These are phyloP conservation scores for Ophiostoma australiae DNA, from an alignment of 2,329 filamentous ascomycete genomes.

Conservation along the genomic window DNA sequence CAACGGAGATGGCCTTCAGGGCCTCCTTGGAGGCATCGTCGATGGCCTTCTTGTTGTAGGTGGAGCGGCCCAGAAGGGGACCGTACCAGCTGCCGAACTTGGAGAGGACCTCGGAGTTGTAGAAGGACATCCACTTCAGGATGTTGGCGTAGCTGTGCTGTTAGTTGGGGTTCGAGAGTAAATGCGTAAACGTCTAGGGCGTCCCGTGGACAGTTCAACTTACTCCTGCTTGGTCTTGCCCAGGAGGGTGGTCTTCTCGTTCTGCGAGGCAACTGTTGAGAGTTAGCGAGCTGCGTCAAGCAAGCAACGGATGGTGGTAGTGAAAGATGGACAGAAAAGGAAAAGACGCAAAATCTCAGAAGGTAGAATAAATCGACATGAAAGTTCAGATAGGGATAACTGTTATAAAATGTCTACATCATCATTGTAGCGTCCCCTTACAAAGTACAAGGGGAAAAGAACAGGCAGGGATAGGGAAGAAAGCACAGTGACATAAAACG, in stretches of 20 bases:
- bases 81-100: slow-evolving; percentile 74
- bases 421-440: slow-evolving; percentile 46
- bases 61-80: slow-evolving; percentile 72
- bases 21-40: slow-evolving; percentile 71
- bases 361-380: slow-evolving; percentile 88
- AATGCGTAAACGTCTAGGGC: neutral
- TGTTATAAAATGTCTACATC: slow-evolving; percentile 73
- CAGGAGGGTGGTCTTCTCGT: slow-evolving; percentile 98
- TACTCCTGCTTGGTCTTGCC: slow-evolving; percentile 99
- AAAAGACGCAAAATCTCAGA: slow-evolving; percentile 55
- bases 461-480: neutral
- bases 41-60: slow-evolving; percentile 97
- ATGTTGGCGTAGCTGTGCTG: slow-evolving; percentile 78
- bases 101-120: slow-evolving; percentile 80
- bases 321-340: slow-evolving; percentile 31
- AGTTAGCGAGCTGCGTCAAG: slow-evolving; percentile 27
- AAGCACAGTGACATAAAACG: slow-evolving; percentile 41
- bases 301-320: slow-evolving; percentile 31
- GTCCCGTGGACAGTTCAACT: slow-evolving; percentile 32
- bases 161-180: slow-evolving; percentile 8
- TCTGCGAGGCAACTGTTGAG: slow-evolving; percentile 85
- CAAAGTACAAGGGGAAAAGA: slow-evolving; percentile 5
- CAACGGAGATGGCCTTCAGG: slow-evolving; percentile 61
- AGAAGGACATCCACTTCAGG: slow-evolving; percentile 95
- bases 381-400: slow-evolving; percentile 98